phyloP scores from a whole-genome alignment of 2,329 filamentous ascomycete genomes.

The Monilinia fructigena region DNA sequence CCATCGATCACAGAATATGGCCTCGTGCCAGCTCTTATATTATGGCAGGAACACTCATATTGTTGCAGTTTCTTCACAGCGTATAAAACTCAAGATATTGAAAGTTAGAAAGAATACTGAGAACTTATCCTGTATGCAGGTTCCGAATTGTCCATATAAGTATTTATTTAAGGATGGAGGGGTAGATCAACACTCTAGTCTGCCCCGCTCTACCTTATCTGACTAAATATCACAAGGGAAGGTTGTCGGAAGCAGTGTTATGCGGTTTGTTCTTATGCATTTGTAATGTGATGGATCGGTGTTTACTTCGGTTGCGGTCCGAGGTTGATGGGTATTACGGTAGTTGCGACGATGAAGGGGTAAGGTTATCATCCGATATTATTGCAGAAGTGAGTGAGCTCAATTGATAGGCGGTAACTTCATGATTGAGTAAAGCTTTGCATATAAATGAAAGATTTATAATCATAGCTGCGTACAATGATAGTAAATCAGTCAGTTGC shows the following conservation, averaged over 20 bases:
- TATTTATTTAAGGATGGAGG: neutral
- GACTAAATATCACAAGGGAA: slow-evolving; percentile 1
- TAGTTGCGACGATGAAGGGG: slow-evolving; percentile 10
- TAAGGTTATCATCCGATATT: neutral
- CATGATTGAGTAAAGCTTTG: neutral
- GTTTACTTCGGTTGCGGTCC: neutral
- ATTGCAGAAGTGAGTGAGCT: neutral
- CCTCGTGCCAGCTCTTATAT: neutral
- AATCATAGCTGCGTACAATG: neutral
- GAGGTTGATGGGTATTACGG: neutral
- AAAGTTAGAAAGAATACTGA: neutral
- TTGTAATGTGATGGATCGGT: neutral
- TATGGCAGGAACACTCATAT: slow-evolving; percentile 5
- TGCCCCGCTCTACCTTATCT: neutral
- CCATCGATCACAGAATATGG: slow-evolving; percentile 36
- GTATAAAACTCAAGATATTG: neutral
- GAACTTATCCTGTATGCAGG: neutral
- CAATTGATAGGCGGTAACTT: neutral
- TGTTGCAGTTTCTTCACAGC: neutral
- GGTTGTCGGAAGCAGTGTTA: neutral
- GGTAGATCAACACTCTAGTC: neutral
- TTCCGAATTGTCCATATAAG: neutral
- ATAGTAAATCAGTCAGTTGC: neutral
- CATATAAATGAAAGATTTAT: neutral
- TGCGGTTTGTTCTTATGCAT: neutral